phyloP scores from a whole-genome alignment of 768 basidiomycete species.

The Naganishia onofrii region DNA sequence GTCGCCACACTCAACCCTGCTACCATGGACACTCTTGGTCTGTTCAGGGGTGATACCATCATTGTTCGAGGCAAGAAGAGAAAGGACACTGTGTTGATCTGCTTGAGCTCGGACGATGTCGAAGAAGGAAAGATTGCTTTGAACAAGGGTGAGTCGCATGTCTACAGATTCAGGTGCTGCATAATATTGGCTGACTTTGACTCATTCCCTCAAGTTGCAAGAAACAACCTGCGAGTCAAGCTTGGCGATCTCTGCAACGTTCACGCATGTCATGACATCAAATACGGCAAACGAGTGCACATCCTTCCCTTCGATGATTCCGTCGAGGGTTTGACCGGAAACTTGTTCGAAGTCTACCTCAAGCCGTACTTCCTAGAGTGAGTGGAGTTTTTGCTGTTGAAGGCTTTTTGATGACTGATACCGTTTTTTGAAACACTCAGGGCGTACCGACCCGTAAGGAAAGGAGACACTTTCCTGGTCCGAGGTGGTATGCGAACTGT shows the following conservation, averaged over 20 bases:
- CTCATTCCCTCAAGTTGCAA: slow-evolving; percentile 72
- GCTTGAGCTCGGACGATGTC: slow-evolving; percentile 89
- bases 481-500: slow-evolving; percentile 97
- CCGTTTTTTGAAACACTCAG: too few species aligned
- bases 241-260: slow-evolving; percentile 94
- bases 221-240: slow-evolving; percentile 96
- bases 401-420: too few species aligned
- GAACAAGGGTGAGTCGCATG: slow-evolving; percentile 69
- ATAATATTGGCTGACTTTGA: too few species aligned
- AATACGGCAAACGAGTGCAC: slow-evolving; percentile 97
- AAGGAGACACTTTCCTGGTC: slow-evolving; percentile 98
- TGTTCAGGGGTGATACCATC: slow-evolving; percentile 96
- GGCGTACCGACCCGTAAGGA: slow-evolving; percentile 93
- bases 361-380: slow-evolving; percentile 94
- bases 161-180: too few species aligned
- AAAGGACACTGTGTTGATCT: slow-evolving; percentile 95
- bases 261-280: slow-evolving; percentile 94
- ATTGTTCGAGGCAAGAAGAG: slow-evolving; percentile 95
- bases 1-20: slow-evolving; percentile 93
- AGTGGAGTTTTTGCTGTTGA: slow-evolving; percentile 3
- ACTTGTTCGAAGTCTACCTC: slow-evolving; percentile 97
- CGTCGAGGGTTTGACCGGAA: slow-evolving; percentile 93
- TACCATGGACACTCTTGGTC: slow-evolving; percentile 88
- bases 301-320: slow-evolving; percentile 98
- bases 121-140: slow-evolving; percentile 97